phyloP scores from a whole-genome alignment of 768 basidiomycete genomes.

The Termitomyces sp. region DNA sequence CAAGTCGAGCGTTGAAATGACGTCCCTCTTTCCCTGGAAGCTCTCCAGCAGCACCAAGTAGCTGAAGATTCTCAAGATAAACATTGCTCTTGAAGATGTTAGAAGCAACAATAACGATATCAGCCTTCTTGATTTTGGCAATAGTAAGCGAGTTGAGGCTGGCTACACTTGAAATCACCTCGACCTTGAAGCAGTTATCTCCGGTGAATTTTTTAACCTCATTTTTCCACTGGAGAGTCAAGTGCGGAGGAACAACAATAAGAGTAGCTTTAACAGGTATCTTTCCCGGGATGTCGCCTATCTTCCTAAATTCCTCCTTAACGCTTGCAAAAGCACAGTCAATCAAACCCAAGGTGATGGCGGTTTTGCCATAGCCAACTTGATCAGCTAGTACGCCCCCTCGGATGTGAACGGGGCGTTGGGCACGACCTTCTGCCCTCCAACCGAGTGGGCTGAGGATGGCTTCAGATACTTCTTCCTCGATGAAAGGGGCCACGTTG shows the following conservation, averaged over 20 bases:
- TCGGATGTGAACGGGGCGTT: conserved; percentile 65
- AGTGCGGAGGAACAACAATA: conserved; percentile 83
- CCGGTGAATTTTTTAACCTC: conserved; percentile 78
- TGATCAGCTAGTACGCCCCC: conserved; percentile 95
- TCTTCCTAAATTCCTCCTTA: conserved; percentile 49
- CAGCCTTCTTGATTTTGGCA: conserved; percentile 70
- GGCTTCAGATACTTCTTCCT: conserved; percentile 93
- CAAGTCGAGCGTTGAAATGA: conserved; percentile 83
- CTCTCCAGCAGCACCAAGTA: conserved; percentile 60
- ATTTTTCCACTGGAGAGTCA: conserved; percentile 84
- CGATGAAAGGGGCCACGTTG: conserved; percentile 68
- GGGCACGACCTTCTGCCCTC: conserved; percentile 90
- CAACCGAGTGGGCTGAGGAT: conserved; percentile 82
- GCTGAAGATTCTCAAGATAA: conserved; percentile 72
- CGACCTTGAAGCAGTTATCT: conserved; percentile 51
- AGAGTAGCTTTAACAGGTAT: conserved; percentile 79
- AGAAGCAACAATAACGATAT: conserved; percentile 82
- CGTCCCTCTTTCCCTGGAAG: conserved; percentile 78
- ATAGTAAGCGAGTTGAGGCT: conserved; percentile 72
- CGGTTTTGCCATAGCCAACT: conserved; percentile 97
- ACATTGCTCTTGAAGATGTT: conserved; percentile 77
- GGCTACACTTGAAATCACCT: conserved; percentile 60
- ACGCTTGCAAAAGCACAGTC: conserved; percentile 60
- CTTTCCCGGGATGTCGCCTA: conserved; percentile 49
- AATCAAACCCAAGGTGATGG: conserved; percentile 87